These are phyloP conservation scores for Aspergillus piperis DNA, from an alignment of 2,329 filamentous ascomycete species.

Conservation along the genomic window DNA sequence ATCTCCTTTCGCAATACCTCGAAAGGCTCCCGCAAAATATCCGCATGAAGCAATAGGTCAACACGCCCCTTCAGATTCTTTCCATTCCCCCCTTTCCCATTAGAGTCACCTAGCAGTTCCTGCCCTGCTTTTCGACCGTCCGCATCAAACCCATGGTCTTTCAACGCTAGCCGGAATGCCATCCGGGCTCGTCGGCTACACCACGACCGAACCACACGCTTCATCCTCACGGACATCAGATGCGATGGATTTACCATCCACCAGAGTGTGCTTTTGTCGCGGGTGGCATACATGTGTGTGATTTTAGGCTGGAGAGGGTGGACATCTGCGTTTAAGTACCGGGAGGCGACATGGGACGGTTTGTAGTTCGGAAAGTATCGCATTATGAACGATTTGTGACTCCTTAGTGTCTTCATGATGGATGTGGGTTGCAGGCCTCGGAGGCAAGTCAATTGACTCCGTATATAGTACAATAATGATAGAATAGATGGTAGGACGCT, in stretches of 20 bases:
- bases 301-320: conserved; percentile 44
- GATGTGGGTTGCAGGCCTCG: not conserved
- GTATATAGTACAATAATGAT: not conserved
- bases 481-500: not conserved
- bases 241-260: conserved; percentile 45
- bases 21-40: conserved; percentile 16
- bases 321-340: conserved; percentile 29
- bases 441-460: not conserved
- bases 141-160: conserved; percentile 47
- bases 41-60: conserved; percentile 30
- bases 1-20: conserved; percentile 21
- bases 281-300: conserved; percentile 37
- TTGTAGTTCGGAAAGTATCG: conserved; percentile 26
- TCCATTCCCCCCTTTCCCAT: conserved; percentile 12
- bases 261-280: conserved; percentile 49
- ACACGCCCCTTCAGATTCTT: conserved; percentile 39
- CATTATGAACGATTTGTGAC: conserved; percentile 25
- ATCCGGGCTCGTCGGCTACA: conserved; percentile 45
- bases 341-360: conserved; percentile 30
- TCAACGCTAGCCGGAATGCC: conserved; percentile 51
- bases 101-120: not conserved
- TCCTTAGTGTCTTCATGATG: conserved; percentile 23
- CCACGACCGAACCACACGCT: conserved; percentile 51
- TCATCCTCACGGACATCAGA: conserved; percentile 39
- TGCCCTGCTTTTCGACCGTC: conserved; percentile 29